Conservation (phyloP, 148 eudicot species). For the Rhododendron ferrugineum region DNA sequence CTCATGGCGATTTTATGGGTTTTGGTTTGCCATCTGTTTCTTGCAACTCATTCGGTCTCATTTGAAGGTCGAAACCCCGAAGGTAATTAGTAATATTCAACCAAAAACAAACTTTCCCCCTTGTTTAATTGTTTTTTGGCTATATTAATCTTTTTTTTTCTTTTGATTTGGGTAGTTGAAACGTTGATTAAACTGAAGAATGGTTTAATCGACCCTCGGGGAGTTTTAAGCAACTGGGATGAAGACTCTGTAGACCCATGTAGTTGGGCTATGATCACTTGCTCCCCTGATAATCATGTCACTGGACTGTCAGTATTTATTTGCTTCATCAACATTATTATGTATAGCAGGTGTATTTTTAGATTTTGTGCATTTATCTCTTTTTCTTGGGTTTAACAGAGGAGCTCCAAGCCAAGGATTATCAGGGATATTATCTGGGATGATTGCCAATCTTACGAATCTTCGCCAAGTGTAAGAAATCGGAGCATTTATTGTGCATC, state of each 20-base stretch:
- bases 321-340: not conserved
- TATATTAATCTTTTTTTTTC: not conserved
- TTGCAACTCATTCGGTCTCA: constrained; percentile 30
- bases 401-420: constrained; percentile 95
- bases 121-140: not conserved
- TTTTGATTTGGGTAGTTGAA: constrained; percentile 39
- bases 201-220: constrained; percentile 63
- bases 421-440: constrained; percentile 66
- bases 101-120: not conserved
- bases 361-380: not conserved
- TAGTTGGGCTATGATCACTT: constrained; percentile 97
- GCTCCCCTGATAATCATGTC: constrained; percentile 72
- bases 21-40: constrained; percentile 21
- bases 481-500: not conserved
- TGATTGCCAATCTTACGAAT: constrained; percentile 74
- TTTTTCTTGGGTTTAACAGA: constrained; percentile 27
- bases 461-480: constrained; percentile 76
- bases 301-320: constrained; percentile 52
- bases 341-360: not conserved
- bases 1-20: not conserved
- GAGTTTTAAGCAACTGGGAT: constrained; percentile 84
- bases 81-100: constrained; percentile 32
- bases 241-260: constrained; percentile 97
- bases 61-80: constrained; percentile 72
- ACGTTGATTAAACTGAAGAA: constrained; percentile 64